These are phyloP conservation scores for Cercospora janseana DNA, from an alignment of 2,329 filamentous ascomycete genomes.

Conservation along the genomic window DNA sequence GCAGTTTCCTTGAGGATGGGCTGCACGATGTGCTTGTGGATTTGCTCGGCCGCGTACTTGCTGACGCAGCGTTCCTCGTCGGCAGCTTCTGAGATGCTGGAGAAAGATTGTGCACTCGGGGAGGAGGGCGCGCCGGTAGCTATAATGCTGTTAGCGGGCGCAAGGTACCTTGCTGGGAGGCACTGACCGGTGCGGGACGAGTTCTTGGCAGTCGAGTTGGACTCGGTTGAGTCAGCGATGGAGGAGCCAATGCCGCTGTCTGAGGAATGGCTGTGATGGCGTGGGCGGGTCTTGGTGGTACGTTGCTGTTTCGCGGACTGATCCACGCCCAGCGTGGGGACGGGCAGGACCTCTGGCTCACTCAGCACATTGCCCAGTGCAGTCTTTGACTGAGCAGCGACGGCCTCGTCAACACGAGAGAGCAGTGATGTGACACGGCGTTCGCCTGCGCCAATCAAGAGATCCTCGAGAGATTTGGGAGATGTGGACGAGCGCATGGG, in stretches of 20 bases:
- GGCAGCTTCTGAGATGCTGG: conserved; percentile 38
- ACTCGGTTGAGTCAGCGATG: conserved; percentile 48
- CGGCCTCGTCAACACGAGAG: conserved; percentile 46
- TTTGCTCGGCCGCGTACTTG: conserved; percentile 68
- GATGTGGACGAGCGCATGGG: conserved; percentile 50
- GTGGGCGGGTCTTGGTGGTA: conserved; percentile 38
- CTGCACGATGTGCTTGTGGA: conserved; percentile 73
- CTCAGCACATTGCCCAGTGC: conserved; percentile 43
- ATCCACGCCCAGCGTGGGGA: conserved; percentile 47
- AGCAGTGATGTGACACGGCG: conserved; percentile 47
- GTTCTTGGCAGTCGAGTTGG: conserved; percentile 29
- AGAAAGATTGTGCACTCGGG: conserved; percentile 45
- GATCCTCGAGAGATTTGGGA: conserved; percentile 49
- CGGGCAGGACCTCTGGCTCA: conserved; percentile 50
- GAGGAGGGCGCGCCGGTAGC: conserved; percentile 8
- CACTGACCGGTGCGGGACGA: conserved; percentile 30
- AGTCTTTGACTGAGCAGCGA: conserved; percentile 38
- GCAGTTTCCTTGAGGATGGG: conserved; percentile 72
- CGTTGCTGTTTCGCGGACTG: conserved; percentile 33
- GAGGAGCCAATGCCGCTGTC: conserved; percentile 89
- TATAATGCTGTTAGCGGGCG: conserved; percentile 5
- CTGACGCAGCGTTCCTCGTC: conserved; percentile 58
- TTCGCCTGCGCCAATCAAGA: conserved; percentile 47
- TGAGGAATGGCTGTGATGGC: conserved; percentile 68
- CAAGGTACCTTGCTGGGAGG: neutral